phyloP scores from a whole-genome alignment of 2,329 filamentous ascomycete species.

The Didymella exigua region DNA sequence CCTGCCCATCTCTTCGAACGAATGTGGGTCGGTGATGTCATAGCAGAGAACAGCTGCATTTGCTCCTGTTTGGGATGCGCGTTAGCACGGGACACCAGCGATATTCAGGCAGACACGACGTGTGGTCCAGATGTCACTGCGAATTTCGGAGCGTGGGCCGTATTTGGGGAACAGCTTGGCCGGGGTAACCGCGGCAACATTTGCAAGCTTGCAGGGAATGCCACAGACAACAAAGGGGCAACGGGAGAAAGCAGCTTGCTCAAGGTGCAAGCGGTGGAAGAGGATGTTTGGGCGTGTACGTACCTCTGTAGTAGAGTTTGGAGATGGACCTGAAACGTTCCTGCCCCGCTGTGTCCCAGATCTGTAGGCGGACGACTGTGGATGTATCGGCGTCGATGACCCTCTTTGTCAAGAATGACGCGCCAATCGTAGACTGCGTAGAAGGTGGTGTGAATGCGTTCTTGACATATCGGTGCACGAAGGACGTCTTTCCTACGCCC shows the following conservation, averaged over 20 bases:
- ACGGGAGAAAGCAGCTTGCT: neutral
- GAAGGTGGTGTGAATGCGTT: constrained; percentile 68
- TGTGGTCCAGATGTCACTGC: constrained; percentile 7
- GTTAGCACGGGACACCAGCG: neutral
- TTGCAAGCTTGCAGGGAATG: constrained; percentile 2
- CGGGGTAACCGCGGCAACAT: constrained; percentile 7
- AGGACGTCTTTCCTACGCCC: constrained; percentile 78
- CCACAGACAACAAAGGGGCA: constrained; percentile 13
- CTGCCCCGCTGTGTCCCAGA: constrained; percentile 96
- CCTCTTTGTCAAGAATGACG: constrained; percentile 67
- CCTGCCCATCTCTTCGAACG: constrained; percentile 88
- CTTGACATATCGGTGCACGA: constrained; percentile 77
- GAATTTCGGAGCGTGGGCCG: neutral
- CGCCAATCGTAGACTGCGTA: constrained; percentile 57
- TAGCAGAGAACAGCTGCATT: constrained; percentile 95
- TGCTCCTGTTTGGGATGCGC: constrained; percentile 61
- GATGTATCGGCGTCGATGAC: constrained; percentile 79
- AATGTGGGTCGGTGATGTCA: constrained; percentile 84
- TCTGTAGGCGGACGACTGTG: constrained; percentile 86
- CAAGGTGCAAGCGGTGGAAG: neutral
- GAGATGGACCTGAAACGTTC: constrained; percentile 95
- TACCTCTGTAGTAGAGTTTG: constrained; percentile 84
- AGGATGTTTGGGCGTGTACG: constrained; percentile 13
- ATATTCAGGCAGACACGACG: neutral
- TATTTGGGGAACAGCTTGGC: constrained; percentile 17